Percentiles rank a stretch among this genome's conserved stretches.
Evolutionary conservation across 768 basidiomycete genomes (phyloP).

Genomic region (Phylloporus sp.): DNA sequence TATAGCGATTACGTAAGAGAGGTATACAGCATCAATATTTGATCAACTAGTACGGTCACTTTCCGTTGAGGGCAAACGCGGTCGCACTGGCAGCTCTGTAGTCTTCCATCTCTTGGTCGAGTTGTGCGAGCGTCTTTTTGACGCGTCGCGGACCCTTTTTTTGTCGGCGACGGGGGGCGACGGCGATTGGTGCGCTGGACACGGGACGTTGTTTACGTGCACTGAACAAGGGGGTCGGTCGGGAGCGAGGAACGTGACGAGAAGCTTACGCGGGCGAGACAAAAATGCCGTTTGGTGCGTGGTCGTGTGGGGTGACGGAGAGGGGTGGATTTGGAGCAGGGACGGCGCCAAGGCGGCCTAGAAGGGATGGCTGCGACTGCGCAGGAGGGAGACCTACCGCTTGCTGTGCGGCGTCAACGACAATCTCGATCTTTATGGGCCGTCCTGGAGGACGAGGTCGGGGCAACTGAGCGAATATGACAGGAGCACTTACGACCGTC

Average conservation of each 20-base stretch:
- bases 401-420: constrained; percentile 41
- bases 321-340: neutral
- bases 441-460: constrained; percentile 40
- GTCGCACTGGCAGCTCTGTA: constrained; percentile 48
- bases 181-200: constrained; percentile 21
- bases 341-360: constrained; percentile 33
- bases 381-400: constrained; percentile 21
- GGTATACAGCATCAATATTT: too few relatives aligned
- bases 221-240: constrained; percentile 10
- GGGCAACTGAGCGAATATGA: neutral
- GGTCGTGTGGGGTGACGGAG: constrained; percentile 9
- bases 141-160: constrained; percentile 75
- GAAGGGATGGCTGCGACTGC: constrained; percentile 33
- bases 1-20: constrained; percentile 14
- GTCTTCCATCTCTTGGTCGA: constrained; percentile 80
- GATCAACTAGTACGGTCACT: constrained; percentile 1
- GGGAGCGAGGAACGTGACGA: neutral
- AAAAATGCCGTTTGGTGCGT: constrained; percentile 15
- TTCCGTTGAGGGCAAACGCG: constrained; percentile 11
- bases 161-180: constrained; percentile 37
- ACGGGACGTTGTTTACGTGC: constrained; percentile 18
- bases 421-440: constrained; percentile 60
- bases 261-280: constrained; percentile 9
- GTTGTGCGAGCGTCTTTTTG: constrained; percentile 60
- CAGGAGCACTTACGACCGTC: constrained; percentile 45